phyloP scores from a whole-genome alignment of 306 rosid species.

The Acacia acuminata region DNA sequence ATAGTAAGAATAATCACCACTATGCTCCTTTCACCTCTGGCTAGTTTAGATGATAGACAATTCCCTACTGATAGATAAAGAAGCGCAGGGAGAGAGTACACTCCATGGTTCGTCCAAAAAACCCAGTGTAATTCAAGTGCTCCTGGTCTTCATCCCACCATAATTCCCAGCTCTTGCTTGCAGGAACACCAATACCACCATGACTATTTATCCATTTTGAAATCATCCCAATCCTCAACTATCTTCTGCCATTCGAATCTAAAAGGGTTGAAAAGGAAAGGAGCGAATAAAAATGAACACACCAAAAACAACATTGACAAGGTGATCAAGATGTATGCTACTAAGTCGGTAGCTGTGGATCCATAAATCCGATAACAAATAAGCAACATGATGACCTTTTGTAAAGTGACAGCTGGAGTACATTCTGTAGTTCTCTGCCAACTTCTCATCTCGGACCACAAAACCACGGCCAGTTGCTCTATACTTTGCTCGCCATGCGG shows the following conservation, averaged over 20 bases:
- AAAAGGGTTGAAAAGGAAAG: constrained; percentile 94
- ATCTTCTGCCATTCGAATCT: constrained; percentile 99
- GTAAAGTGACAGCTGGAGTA: constrained; percentile 96
- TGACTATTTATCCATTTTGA: constrained; percentile 81
- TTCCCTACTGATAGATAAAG: constrained; percentile 88
- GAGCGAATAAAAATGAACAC: constrained; percentile 77
- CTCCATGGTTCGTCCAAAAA: constrained; percentile 74
- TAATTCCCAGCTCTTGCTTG: constrained; percentile 96
- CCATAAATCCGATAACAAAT: constrained; percentile 73
- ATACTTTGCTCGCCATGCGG: constrained; percentile 52
- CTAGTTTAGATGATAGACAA: constrained; percentile 81
- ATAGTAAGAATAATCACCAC: constrained; percentile 56
- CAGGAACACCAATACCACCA: constrained; percentile 95
- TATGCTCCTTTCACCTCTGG: constrained; percentile 72
- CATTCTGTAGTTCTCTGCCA: constrained; percentile 90
- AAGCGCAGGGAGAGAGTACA: constrained; percentile 69
- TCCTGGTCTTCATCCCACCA: constrained; percentile 99
- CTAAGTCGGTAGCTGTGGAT: constrained; percentile 45
- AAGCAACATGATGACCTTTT: constrained; percentile 79
- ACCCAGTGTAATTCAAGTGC: constrained; percentile 78
- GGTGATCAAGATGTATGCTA: constrained; percentile 51
- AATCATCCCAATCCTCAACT: constrained; percentile 99
- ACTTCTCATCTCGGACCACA: constrained; percentile 92
- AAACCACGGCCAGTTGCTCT: constrained; percentile 99
- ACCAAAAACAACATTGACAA: constrained; percentile 94